Evolutionary conservation across 2,329 filamentous ascomycete genomes (phyloP), one percentile per base, ranked within the genome.

Genomic region (Aspergillus hortae): DNA sequence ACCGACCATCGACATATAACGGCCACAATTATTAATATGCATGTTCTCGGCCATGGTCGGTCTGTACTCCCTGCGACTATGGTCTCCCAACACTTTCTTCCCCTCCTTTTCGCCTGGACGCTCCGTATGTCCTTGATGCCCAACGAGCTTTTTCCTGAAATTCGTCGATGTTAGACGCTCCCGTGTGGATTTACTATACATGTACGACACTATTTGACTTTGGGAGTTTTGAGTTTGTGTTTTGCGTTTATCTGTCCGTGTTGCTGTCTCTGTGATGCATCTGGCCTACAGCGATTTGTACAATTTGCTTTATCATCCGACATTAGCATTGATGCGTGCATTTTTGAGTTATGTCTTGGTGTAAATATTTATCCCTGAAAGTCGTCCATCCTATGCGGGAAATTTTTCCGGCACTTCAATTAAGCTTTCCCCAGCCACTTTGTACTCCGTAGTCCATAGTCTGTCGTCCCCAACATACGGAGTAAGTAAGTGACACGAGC

Each of bases 1-100:
- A 74, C 46, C 71, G 68, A 11, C 61, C 58, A 10, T 73, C 72
- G 7, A 68, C 62, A 21, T 72, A 73, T 53, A 66, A 66, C 46
- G 65, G 64, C 21, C 69, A 72, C 48, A 67, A 65, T 51, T 72
- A 72, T 53, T 73, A 60, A 61, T 51, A 42, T 42, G 40, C 4
- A 42, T 42, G 19, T 21, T 4, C n/a, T 42, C 40, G 40, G 14
- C n/a, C 15, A 42, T 42, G 9, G 14, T n/a, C n/a, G 15, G 15
- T 32, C 11, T 21, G 25, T 30, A 12, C 19, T 2, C 43, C 21
- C 43, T 44, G 10, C 6, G 7, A 30, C 23, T 30, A 30, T 30
- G 38, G 19, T 17, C 17, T 23, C 40, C 17, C 40, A 42, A 42
- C 40, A 42, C 14, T 42, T 19, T 42, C 40, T 21, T n/a, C 40